These are phyloP conservation scores for Kickxella alabastrina DNA, from an alignment of 192 early-diverging fungal species.

Conservation along the genomic window DNA sequence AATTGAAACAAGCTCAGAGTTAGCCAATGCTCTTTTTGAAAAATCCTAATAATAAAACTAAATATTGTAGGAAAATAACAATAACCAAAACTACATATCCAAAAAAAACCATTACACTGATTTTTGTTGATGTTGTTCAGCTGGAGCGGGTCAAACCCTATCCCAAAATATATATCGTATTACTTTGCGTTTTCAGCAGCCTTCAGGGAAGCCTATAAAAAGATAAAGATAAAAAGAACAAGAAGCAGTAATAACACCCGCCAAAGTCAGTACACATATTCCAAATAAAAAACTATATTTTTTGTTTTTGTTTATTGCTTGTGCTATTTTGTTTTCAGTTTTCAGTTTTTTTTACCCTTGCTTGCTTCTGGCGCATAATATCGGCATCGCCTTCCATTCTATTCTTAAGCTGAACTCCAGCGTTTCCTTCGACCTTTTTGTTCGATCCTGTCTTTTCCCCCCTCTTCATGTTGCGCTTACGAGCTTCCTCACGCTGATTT, in stretches of 20 bases:
- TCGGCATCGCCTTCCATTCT: constrained; percentile 46
- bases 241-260: background rate
- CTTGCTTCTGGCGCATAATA: constrained; percentile 51
- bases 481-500: constrained; percentile 55
- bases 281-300: background rate
- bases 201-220: too few relatives aligned
- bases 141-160: too few relatives aligned
- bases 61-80: too few relatives aligned
- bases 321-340: background rate
- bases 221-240: background rate
- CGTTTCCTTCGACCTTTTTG: constrained; percentile 26
- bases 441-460: constrained; percentile 23
- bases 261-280: background rate
- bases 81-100: too few relatives aligned
- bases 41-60: too few relatives aligned
- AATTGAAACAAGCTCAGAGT: too few relatives aligned
- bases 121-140: too few relatives aligned
- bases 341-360: background rate
- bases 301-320: background rate
- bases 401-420: constrained; percentile 21
- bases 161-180: too few relatives aligned
- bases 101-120: too few relatives aligned
- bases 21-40: too few relatives aligned
- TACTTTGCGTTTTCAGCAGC: too few relatives aligned
- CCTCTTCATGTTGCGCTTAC: constrained; percentile 47